These are phyloP conservation scores for Chloris gayana DNA, from an alignment of 176 grass and related monocot species.

Conservation along the genomic window DNA sequence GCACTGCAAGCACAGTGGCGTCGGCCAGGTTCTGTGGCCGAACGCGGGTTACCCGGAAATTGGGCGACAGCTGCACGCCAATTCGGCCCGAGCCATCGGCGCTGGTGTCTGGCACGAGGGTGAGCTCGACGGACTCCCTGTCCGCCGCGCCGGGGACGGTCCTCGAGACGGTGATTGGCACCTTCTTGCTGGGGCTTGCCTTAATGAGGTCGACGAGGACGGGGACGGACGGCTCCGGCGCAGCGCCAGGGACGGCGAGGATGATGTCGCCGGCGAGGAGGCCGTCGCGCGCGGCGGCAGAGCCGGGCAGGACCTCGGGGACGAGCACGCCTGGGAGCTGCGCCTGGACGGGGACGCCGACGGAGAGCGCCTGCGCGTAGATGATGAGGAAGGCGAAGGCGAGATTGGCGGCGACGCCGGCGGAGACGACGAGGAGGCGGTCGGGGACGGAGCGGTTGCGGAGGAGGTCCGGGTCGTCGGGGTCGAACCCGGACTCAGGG, in stretches of 20 bases:
- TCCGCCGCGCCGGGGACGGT: background rate
- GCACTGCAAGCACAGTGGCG: slow-evolving; percentile 59
- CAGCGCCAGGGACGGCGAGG: slow-evolving; percentile 55
- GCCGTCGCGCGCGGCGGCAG: slow-evolving; percentile 66
- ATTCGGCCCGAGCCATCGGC: slow-evolving; percentile 69
- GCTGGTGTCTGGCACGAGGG: slow-evolving; percentile 72
- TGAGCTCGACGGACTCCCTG: slow-evolving; percentile 51
- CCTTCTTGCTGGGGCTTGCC: slow-evolving; percentile 61
- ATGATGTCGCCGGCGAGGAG: slow-evolving; percentile 82
- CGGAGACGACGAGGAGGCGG: slow-evolving; percentile 84
- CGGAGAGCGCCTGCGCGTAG: slow-evolving; percentile 72
- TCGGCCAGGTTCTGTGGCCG: slow-evolving; percentile 54
- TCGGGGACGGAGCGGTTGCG: slow-evolving; percentile 89
- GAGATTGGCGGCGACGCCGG: slow-evolving; percentile 86
- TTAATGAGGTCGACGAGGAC: slow-evolving; percentile 76
- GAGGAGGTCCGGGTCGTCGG: slow-evolving; percentile 91
- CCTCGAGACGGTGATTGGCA: slow-evolving; percentile 67
- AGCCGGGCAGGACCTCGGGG: slow-evolving; percentile 72
- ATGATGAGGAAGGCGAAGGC: slow-evolving; percentile 86
- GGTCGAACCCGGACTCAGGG: slow-evolving; percentile 65
- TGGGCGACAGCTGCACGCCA: slow-evolving; percentile 86
- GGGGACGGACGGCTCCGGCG: slow-evolving; percentile 62
- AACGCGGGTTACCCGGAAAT: slow-evolving; percentile 57
- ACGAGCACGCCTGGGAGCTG: slow-evolving; percentile 73
- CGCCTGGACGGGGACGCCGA: slow-evolving; percentile 86